Conservation (phyloP, 768 basidiomycete genomes). For the Xerocomellus chrysenteron region DNA sequence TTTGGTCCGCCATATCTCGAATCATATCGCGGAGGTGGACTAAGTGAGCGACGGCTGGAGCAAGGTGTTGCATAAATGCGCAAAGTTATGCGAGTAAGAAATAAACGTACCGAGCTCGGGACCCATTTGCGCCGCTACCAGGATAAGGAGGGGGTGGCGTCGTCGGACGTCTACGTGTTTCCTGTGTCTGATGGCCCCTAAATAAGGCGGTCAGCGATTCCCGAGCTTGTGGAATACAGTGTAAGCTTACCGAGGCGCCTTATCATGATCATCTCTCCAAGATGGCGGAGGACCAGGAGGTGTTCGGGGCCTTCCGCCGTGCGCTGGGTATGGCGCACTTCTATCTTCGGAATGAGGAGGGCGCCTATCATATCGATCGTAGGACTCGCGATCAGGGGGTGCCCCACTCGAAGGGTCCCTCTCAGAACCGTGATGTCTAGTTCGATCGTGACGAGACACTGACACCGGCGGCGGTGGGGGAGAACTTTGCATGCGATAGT, state of each 20-base stretch:
- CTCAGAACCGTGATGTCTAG: slow-evolving; percentile 31
- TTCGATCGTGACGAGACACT: slow-evolving; percentile 57
- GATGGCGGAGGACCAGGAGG: slow-evolving; percentile 58
- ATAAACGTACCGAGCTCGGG: slow-evolving; percentile 39
- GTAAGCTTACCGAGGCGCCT: slow-evolving; percentile 52
- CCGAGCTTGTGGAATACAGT: neutral
- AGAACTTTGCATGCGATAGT: slow-evolving; percentile 58
- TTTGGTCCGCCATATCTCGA: slow-evolving; percentile 54
- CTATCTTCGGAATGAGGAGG: slow-evolving; percentile 42
- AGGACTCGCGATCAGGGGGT: slow-evolving; percentile 43
- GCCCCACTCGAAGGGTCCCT: slow-evolving; percentile 48
- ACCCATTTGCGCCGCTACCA: slow-evolving; percentile 40
- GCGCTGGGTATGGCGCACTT: slow-evolving; percentile 42
- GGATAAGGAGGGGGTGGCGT: slow-evolving; percentile 56
- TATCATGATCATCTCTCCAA: slow-evolving; percentile 62
- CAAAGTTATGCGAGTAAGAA: neutral
- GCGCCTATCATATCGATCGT: slow-evolving; percentile 64
- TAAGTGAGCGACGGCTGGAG: slow-evolving; percentile 68
- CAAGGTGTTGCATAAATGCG: neutral
- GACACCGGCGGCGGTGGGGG: slow-evolving; percentile 37
- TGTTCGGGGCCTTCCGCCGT: slow-evolving; percentile 49
- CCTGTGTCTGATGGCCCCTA: slow-evolving; percentile 22
- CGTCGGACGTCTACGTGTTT: slow-evolving; percentile 48
- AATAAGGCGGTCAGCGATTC: neutral
- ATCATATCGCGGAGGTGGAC: slow-evolving; percentile 52